Evolutionary conservation across 2,329 filamentous ascomycete species (phyloP), one percentile per base, ranked within the genome.

Genomic region (Cladosporium halotolerans): DNA sequence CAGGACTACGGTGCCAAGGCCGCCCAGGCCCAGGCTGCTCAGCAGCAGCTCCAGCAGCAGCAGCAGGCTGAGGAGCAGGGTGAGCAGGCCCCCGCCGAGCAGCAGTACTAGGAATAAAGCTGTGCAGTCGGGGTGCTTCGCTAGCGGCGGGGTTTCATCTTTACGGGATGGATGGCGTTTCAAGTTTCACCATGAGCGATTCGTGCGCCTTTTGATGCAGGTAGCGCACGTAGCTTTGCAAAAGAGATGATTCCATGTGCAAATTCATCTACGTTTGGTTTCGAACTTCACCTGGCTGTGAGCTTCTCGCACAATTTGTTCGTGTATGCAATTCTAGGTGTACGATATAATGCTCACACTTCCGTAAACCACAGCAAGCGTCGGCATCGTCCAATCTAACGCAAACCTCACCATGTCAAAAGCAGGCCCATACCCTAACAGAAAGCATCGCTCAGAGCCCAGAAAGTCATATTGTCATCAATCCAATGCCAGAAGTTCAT

Each of bases 1-100:
- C 90, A 96, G 80, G 95, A 99, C 81, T 99, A 99, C 79, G 93
- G 93, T 70, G 89, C 92, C 67, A 99, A 99, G 88, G 83, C 83
- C 62, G 69, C 82, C 55, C 81, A 82, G 65, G 82, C 83, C 58
- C 80, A 84, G 66, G 73, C 77, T 63, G 74, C 77, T 50, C 79
- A 82, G 71, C 78, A 82, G 72, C 75, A 78, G 70, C 78, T 78
- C 66, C 74, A 77, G 68, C 62, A 65, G 55, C 72, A 59, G 55
- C 54, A 60, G 56, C 52, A 57, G 39, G 54, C 53, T 39, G 58
- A 59, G 38, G 60, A 60, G 47, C 59, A 65, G 44, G 51, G 44
- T 45, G 51, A 36, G 33, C 43, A 53, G 51, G 51, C 48, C 14
- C 48, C 48, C 34, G 48, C 48, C 39, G 48, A 51, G 48, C 48